Evolutionary conservation across 257 asterid species (phyloP).

Genomic region (Capsicum chinense): DNA sequence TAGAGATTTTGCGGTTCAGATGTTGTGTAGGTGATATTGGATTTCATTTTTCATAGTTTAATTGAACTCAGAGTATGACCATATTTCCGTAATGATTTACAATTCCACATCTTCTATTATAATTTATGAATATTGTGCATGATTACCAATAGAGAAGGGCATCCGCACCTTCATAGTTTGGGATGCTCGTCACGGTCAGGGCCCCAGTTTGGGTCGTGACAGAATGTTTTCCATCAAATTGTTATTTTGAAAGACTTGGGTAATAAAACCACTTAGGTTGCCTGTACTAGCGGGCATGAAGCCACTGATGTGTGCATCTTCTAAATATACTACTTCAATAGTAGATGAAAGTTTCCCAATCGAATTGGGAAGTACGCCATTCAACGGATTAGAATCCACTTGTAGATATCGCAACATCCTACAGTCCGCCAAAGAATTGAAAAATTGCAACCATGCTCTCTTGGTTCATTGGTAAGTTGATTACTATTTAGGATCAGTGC

Average conservation of each 20-base stretch:
- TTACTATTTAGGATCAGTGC: conserved; percentile 30
- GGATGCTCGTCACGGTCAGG: too few relatives aligned
- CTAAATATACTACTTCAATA: conserved; percentile 22
- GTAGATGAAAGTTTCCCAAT: conserved; percentile 41
- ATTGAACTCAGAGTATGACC: too few relatives aligned
- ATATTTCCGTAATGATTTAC: too few relatives aligned
- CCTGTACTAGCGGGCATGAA: neutral
- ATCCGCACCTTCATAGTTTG: too few relatives aligned
- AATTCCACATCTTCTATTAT: too few relatives aligned
- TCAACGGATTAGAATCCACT: conserved; percentile 31
- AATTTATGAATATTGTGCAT: too few relatives aligned
- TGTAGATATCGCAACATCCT: conserved; percentile 30
- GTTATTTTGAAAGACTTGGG: conserved; percentile 21
- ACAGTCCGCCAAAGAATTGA: conserved; percentile 45
- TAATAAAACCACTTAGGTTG: neutral
- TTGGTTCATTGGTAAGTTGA: conserved; percentile 30
- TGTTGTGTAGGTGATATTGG: too few relatives aligned
- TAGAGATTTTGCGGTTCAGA: too few relatives aligned
- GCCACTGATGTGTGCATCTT: neutral
- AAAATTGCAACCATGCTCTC: conserved; percentile 27
- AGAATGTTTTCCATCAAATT: conserved; percentile 17
- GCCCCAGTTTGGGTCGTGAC: too few relatives aligned
- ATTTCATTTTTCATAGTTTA: too few relatives aligned
- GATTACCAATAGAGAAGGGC: too few relatives aligned
- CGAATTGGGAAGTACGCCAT: conserved; percentile 39